Conservation (phyloP, 352 stramenopile species). For the Globisporangium nodosum region DNA sequence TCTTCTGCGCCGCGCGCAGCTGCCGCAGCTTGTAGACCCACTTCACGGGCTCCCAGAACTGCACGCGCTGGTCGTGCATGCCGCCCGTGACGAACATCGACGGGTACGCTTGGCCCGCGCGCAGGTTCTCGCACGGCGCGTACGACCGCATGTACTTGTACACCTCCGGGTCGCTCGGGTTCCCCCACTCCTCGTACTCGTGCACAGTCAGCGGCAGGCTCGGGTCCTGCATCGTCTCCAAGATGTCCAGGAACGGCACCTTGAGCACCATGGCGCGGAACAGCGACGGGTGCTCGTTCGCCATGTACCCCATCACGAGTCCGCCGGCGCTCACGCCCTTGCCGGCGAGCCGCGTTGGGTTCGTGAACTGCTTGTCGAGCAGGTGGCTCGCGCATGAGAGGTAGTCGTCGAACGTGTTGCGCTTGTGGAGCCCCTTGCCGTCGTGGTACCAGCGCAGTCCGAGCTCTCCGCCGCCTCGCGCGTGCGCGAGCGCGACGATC, state of each 20-base stretch:
- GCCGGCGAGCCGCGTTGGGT: conserved; percentile 47
- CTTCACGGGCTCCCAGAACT: conserved; percentile 86
- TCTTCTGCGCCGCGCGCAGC: conserved; percentile 15
- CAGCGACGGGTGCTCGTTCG: conserved; percentile 69
- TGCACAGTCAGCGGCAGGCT: conserved; percentile 85
- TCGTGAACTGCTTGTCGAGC: conserved; percentile 57
- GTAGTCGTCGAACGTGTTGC: conserved; percentile 86
- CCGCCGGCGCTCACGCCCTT: conserved; percentile 85
- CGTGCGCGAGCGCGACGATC: conserved; percentile 87
- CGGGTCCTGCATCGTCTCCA: conserved; percentile 84
- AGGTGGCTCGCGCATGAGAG: conserved; percentile 60
- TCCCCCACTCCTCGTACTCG: conserved; percentile 92
- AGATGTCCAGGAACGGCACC: conserved; percentile 88
- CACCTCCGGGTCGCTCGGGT: conserved; percentile 41
- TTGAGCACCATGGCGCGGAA: conserved; percentile 82
- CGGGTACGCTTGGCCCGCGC: conserved; percentile 35
- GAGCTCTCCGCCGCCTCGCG: conserved; percentile 85
- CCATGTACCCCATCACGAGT: conserved; percentile 83
- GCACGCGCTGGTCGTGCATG: conserved; percentile 77
- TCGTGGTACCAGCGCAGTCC: conserved; percentile 85
- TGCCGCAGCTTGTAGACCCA: conserved; percentile 74
- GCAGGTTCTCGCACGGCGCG: conserved; percentile 71
- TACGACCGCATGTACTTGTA: conserved; percentile 80
- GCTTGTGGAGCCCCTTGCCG: conserved; percentile 74
- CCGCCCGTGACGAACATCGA: conserved; percentile 82